Conservation (phyloP, 106 monocot genomes). For the Phalaenopsis aphrodite region DNA sequence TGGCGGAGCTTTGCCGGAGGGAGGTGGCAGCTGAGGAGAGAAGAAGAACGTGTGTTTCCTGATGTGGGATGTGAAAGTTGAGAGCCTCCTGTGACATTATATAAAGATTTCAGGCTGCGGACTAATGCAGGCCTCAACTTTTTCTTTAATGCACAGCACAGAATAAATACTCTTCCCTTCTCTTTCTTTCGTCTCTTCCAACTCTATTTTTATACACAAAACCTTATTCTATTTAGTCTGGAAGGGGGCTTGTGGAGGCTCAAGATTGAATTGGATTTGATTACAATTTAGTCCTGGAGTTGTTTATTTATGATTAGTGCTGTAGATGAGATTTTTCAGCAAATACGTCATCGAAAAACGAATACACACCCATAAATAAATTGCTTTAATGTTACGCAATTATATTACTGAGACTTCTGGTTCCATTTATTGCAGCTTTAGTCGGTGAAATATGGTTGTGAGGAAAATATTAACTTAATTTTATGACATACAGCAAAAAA, state of each 20-base stretch:
- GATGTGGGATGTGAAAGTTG: conserved; percentile 15
- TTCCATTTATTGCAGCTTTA: neutral
- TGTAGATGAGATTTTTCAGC: no score
- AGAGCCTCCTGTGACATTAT: conserved; percentile 38
- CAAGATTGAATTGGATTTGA: neutral
- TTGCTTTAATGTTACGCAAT: no score
- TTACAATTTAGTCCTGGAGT: no score
- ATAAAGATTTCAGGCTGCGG: conserved; percentile 28
- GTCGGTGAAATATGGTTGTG: neutral
- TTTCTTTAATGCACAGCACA: conserved; percentile 44
- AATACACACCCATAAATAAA: no score
- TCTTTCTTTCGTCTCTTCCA: neutral
- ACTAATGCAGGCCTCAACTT: conserved; percentile 12
- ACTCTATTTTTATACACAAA: conserved; percentile 1
- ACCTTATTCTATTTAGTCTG: neutral
- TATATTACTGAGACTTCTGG: neutral
- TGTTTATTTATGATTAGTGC: no score
- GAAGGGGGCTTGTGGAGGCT: neutral
- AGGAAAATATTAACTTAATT: neutral
- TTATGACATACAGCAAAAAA: no score
- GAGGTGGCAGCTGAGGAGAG: neutral
- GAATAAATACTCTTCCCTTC: conserved; percentile 19
- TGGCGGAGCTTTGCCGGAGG: neutral
- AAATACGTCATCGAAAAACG: no score
- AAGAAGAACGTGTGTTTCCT: conserved; percentile 12